Base-by-base conservation (phyloP, 1,139 yeast species). In the Yamadazyma oceani region DNA sequence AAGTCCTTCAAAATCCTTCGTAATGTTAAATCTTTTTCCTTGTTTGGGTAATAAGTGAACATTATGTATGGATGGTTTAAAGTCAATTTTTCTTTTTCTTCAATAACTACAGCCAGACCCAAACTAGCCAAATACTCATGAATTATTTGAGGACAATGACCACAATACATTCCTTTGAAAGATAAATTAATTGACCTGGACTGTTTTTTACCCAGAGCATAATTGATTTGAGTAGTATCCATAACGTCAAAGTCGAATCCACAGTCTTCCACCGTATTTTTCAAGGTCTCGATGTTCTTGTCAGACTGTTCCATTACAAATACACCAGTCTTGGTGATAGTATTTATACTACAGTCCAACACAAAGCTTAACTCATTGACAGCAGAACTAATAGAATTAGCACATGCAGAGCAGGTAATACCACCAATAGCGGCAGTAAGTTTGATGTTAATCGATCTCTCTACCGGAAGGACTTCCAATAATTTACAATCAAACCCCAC, bases 331-430 rank as follows among this genome's bases (percentile, higher is more conserved):
- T 83, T 82, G 9, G 80, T 72, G 13, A 85, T 74, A 1, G 75
- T 66, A 45, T 78, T 80, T 26, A 85, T 68, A 9, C 76, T 76
- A 26, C 69, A 64, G 21, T 76, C 80, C 12, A 70, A 58, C 2
- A 84, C 73, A 54, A 75, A 80, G 0, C 79, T 75, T 26, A 82
- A 58, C 5, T 67, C 73, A 5, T 65, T 53, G 2, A 78, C 75
- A 0, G 80, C 76, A 14, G 67, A 58, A 8, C 64, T 59, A 23
- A 85, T 78, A 0, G 88, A 65, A 34, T 69, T 69, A 1, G 80
- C 78, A 56, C 94, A 85, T 0, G 88, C 78, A 5, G 85, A 80
- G 61, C 92, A 85, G 0, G 89, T 79, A 59, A 85, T 83, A 4
- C 92, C 92, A 3, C 83, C 85, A 35, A 85, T 76, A 0, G 78